Evolutionary conservation across 2,329 filamentous ascomycete species (phyloP).

Genomic region (Coniochaeta sp.): DNA sequence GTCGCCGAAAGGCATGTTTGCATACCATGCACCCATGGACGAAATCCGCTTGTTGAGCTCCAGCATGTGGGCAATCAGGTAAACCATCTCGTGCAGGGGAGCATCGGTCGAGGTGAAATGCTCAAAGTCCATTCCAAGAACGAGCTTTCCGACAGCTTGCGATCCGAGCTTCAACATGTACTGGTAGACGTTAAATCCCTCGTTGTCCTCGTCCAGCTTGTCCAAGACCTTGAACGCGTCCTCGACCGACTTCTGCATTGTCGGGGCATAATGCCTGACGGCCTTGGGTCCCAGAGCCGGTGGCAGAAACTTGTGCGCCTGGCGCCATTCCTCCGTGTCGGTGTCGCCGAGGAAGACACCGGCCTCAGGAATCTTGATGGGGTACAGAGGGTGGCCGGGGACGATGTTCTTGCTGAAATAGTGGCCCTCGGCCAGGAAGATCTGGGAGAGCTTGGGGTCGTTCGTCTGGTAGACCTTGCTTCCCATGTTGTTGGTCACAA

Average conservation of each 20-base stretch:
- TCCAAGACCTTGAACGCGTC: constrained; percentile 41
- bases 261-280: constrained; percentile 51
- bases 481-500: constrained; percentile 46
- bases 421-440: constrained; percentile 39
- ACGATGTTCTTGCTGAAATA: constrained; percentile 47
- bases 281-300: constrained; percentile 52
- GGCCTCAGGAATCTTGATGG: constrained; percentile 29
- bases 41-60: constrained; percentile 53
- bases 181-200: constrained; percentile 40
- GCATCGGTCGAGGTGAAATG: constrained; percentile 37
- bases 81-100: constrained; percentile 42
- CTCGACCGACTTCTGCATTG: constrained; percentile 46
- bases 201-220: constrained; percentile 38
- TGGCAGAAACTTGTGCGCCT: constrained; percentile 55
- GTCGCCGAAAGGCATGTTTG: constrained; percentile 44
- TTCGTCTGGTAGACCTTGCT: constrained; percentile 42
- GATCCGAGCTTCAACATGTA: constrained; percentile 43
- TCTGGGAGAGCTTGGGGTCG: constrained; percentile 34
- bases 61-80: constrained; percentile 40
- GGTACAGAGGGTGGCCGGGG: constrained; percentile 38
- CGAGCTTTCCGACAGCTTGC: constrained; percentile 36
- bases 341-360: constrained; percentile 43
- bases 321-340: constrained; percentile 38
- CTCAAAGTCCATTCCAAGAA: constrained; percentile 36
- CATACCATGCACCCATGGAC: constrained; percentile 48